Evolutionary conservation across 1,284 basidiomycete genomes (phyloP), one percentile per base, ranked within the genome.

Genomic region (Leccinum ambiguum): DNA sequence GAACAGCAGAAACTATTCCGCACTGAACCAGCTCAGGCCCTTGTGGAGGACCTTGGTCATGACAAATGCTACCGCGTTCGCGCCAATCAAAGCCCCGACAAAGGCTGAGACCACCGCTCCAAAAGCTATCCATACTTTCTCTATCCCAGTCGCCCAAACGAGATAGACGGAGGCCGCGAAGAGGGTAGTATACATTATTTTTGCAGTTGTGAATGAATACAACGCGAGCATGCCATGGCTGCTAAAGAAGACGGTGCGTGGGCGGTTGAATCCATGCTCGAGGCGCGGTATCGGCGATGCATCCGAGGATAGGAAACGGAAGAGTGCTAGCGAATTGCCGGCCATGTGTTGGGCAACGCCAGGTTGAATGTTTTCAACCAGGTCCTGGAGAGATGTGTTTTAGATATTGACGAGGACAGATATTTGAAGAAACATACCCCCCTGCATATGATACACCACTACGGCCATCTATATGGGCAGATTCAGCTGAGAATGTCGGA

Each of bases 261-360:
- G 90, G 30, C 79, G 81, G 4, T 79, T 78, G 71, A 86, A 85
- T 11, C 84, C 84, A 65, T 79, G 76, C 4, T 82, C 84, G 13
- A 93, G 80, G 0, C 80, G 79, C 1, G 89, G 85, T 3, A 95
- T 76, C 2, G 89, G 84, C 0, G 92, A 93, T 3, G 79, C 80
- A 0, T 81, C 71, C 0, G 89, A 88, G 1, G 93, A 88, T n/a
- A 99, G 84, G 74, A 94, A 84, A 50, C 85, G 84, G 41, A 98
- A 79, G 36, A 98, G 86, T 0, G 93, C 93, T 16, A 97, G 85
- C 1, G 90, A 85, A 72, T 98, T 98, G 68, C 94, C 92, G 23
- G 87, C 95, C 88, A 98, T 97, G 79, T 98, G 93, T 82, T 96
- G 80, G 4, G 90, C 88, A 6, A 92, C 91, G 30, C 94, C 94